Percentiles rank a stretch among this genome's conserved stretches.
Evolutionary conservation across 2,329 filamentous ascomycete species (phyloP).

Genomic region (Phialophora chinensis): DNA sequence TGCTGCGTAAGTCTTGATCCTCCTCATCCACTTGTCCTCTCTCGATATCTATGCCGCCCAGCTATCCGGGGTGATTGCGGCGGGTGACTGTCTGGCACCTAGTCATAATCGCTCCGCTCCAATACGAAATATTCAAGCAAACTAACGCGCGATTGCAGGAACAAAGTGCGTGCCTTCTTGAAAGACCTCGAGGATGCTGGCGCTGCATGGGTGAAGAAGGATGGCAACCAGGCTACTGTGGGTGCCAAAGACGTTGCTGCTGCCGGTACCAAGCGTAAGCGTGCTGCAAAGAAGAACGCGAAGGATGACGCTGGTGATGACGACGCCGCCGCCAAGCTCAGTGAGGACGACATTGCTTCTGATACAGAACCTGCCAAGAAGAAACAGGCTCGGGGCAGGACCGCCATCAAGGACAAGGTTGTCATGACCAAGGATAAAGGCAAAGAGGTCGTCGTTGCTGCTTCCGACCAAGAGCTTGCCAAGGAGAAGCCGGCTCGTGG

Average conservation of each 20-base stretch:
- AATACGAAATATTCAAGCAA: background rate
- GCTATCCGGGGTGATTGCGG: no score
- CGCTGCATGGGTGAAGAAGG: constrained; percentile 3
- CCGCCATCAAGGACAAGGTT: constrained; percentile 1
- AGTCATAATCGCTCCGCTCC: no score
- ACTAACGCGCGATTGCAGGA: constrained; percentile 25
- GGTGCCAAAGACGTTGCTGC: background rate
- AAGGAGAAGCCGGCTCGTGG: background rate
- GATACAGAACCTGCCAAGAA: constrained; percentile 7
- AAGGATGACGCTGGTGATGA: constrained; percentile 20
- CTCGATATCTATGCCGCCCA: no score
- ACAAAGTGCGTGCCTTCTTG: constrained; percentile 38
- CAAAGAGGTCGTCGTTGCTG: background rate
- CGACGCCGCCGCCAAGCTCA: background rate
- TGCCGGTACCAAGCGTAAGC: constrained; percentile 30
- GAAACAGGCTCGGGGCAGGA: background rate
- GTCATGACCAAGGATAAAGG: background rate
- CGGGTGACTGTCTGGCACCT: no score
- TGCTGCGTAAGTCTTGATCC: constrained; percentile 35
- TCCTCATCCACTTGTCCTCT: background rate
- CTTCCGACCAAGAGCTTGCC: background rate
- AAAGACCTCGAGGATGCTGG: constrained; percentile 23
- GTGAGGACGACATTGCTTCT: background rate
- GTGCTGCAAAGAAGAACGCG: constrained; percentile 18
- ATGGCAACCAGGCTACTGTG: constrained; percentile 3